phyloP scores from a whole-genome alignment of 805 yeast genomes.

The baker's yeast (Saccharomyces cerevisiae) region DNA sequence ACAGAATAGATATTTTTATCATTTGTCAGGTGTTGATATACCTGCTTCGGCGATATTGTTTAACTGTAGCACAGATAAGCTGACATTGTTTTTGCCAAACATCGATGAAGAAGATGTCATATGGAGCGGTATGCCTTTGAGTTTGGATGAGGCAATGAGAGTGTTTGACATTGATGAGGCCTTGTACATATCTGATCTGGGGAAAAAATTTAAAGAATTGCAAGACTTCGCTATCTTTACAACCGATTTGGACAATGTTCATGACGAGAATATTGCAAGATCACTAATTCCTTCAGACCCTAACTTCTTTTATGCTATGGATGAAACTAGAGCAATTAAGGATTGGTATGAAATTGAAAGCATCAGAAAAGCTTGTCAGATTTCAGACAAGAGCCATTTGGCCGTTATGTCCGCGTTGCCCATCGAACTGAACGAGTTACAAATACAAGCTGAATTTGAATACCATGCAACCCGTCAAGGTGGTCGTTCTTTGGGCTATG shows the following conservation, averaged over 20 bases:
- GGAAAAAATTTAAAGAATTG: constrained; percentile 27
- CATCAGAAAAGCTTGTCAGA: constrained; percentile 71
- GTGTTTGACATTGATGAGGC: constrained; percentile 80
- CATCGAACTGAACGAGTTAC: constrained; percentile 79
- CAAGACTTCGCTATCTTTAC: constrained; percentile 33
- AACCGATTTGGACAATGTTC: constrained; percentile 46
- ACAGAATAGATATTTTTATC: constrained; percentile 87
- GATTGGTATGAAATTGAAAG: constrained; percentile 73
- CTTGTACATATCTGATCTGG: constrained; percentile 47
- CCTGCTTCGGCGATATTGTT: constrained; percentile 70
- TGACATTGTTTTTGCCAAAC: constrained; percentile 72
- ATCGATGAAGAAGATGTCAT: constrained; percentile 82
- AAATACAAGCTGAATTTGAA: constrained; percentile 89
- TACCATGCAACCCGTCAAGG: constrained; percentile 94
- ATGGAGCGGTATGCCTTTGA: constrained; percentile 91
- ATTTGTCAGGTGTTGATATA: constrained; percentile 72
- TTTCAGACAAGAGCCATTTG: constrained; percentile 79
- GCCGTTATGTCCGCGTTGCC: constrained; percentile 93
- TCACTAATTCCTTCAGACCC: constrained; percentile 37
- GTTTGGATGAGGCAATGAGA: constrained; percentile 51
- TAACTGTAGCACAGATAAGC: constrained; percentile 42
- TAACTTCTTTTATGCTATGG: constrained; percentile 63
- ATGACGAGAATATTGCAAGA: constrained; percentile 29
- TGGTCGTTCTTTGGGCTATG: constrained; percentile 79
- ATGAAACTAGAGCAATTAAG: constrained; percentile 78